Percentiles rank a stretch among this genome's conserved stretches.
These are phyloP conservation scores for Akanthomyces lecanii DNA, from an alignment of 2,329 filamentous ascomycete species.

Conservation along the genomic window DNA sequence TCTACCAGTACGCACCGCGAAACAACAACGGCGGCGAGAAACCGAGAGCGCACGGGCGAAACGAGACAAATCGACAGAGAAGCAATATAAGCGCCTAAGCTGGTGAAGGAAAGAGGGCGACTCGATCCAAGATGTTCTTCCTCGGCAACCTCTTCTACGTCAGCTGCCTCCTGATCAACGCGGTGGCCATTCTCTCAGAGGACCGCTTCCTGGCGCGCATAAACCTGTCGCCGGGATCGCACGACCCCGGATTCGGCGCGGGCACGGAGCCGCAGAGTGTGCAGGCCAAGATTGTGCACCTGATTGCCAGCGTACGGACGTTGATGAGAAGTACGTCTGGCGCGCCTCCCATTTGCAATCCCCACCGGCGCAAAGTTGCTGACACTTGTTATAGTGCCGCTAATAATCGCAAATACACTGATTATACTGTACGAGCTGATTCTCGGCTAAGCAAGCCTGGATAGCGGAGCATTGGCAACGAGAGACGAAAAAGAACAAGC, in stretches of 20 bases:
- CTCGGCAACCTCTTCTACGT: constrained; percentile 66
- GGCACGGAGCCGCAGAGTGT: constrained; percentile 60
- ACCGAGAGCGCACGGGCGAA: background rate
- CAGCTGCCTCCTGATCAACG: constrained; percentile 76
- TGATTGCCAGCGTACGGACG: constrained; percentile 79
- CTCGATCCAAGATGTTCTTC: constrained; percentile 51
- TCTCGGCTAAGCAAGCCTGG: constrained; percentile 48
- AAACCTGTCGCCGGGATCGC: constrained; percentile 62
- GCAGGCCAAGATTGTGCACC: constrained; percentile 73
- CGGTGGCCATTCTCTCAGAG: constrained; percentile 81
- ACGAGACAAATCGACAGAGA: background rate
- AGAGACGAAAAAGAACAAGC: background rate
- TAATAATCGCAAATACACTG: constrained; percentile 71
- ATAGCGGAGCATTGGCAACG: background rate
- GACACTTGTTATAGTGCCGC: constrained; percentile 52
- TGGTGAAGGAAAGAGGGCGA: background rate
- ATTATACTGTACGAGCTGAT: constrained; percentile 73
- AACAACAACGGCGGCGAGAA: background rate
- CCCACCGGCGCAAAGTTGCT: background rate
- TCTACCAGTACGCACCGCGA: background rate
- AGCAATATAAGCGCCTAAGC: no score
- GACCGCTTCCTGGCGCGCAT: constrained; percentile 78
- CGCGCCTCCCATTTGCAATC: constrained; percentile 30
- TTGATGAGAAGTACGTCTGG: constrained; percentile 71
- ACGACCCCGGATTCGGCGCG: constrained; percentile 69